Evolutionary conservation across 441 rosid genomes (phyloP).

Genomic region (Eutrema salsugineum): DNA sequence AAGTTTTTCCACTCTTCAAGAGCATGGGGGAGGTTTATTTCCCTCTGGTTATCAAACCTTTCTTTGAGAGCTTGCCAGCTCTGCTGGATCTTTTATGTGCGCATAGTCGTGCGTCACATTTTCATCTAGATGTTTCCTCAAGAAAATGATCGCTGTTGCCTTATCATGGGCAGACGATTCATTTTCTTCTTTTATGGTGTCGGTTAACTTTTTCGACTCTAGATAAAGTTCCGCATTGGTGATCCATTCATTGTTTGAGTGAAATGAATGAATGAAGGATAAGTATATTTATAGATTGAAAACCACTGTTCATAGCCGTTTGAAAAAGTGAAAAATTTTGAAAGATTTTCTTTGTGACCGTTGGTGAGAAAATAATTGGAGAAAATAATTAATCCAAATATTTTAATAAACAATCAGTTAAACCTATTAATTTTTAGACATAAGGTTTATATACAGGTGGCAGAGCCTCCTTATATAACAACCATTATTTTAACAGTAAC

Average conservation of each 20-base stretch:
- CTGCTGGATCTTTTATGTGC: not conserved
- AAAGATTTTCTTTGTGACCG: too few species aligned
- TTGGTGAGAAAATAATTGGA: too few species aligned
- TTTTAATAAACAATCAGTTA: too few species aligned
- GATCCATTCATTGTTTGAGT: not conserved
- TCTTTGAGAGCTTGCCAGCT: not conserved
- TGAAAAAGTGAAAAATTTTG: too few species aligned
- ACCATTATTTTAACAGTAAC: too few species aligned
- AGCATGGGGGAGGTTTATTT: not conserved
- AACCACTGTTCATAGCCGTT: too few species aligned
- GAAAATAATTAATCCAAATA: too few species aligned
- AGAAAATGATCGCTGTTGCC: not conserved
- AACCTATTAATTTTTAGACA: too few species aligned
- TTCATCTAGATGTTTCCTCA: not conserved
- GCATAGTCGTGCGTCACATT: not conserved
- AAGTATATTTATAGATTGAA: too few species aligned
- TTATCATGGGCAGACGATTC: not conserved
- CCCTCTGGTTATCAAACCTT: not conserved
- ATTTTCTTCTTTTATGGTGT: not conserved
- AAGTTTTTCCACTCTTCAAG: not conserved
- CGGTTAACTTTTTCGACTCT: not conserved
- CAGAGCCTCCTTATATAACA: too few species aligned
- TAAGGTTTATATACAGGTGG: too few species aligned
- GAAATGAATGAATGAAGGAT: too few species aligned
- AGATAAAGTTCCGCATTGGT: not conserved